Evolutionary conservation across 345 rosid genomes (phyloP), one percentile per base, ranked within the genome.

Genomic region (Cardamine chenopodiifolia): DNA sequence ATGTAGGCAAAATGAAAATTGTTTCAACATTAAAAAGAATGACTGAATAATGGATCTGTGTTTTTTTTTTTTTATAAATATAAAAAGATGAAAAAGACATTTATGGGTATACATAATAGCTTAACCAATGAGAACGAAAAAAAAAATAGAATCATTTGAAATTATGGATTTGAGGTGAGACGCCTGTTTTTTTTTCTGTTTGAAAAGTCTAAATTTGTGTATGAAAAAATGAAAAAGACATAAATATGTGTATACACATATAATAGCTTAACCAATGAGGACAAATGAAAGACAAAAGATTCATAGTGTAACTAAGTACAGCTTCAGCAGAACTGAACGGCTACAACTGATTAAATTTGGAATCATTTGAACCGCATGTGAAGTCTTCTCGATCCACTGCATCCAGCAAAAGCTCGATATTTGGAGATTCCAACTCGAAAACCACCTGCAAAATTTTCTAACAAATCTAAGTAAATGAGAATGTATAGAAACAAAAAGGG

Each of bases 401-500:
- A 19, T 87, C 81, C 34, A 89, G 59, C 32, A 57, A 60, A 34
- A 89, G 88, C 75, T 83, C 76, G 0, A 81, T 45, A 39, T 78
- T 77, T 12, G 87, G 87, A 47, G 89, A 84, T 82, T 89, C 96
- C 62, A 89, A 22, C 85, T 90, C 97, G 9, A 94, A 84, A 49
- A 90, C 63, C 55, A 83, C 90, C 98, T 91, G 81, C 61, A 60
- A 42, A 3, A 4, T 8, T 6, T 22, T 76, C 40, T 22, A n/a
- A 59, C 22, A 9, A 50, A 55, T 56, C 31, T 23, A 39, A 66
- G 44, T 65, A 44, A 47, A 68, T 12, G 19, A 39, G 11, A 11
- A 69, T 20, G 15, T 13, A 6, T 11, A 8, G 18, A 44, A 32
- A 64, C 48, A 23, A 45, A 55, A 66, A 10, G 1, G 8, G 25